Conservation (phyloP, 805 yeast genomes). For the Wickerhamomyces hampshirensis region DNA sequence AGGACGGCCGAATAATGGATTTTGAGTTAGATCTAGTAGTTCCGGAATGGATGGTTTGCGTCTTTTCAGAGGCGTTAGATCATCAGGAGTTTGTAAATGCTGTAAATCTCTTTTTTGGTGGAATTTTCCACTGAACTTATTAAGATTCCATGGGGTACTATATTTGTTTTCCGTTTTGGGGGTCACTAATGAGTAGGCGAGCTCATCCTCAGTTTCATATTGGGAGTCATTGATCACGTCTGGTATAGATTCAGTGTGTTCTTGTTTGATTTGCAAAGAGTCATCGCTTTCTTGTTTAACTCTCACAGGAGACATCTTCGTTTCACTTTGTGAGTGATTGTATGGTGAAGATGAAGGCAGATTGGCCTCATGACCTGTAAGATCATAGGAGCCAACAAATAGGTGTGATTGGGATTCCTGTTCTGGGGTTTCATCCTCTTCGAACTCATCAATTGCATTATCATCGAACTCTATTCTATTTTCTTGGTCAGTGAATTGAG, state of each 20-base stretch:
- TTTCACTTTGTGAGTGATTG: conserved; percentile 1
- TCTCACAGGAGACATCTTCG: conserved; percentile 7
- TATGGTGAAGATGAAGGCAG: conserved; percentile 12
- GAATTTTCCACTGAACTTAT: neutral
- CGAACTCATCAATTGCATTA: conserved; percentile 1
- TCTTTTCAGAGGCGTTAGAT: conserved; percentile 15
- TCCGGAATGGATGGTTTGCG: neutral
- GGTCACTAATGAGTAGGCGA: conserved; percentile 4
- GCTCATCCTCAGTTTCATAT: conserved; percentile 7
- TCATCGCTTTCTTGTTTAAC: conserved; percentile 8
- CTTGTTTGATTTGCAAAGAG: neutral
- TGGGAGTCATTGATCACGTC: conserved; percentile 10
- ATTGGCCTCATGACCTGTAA: conserved; percentile 9
- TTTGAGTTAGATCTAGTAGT: conserved; percentile 11
- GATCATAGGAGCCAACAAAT: conserved; percentile 13
- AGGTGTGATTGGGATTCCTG: conserved; percentile 4
- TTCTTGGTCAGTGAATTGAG: conserved; percentile 6
- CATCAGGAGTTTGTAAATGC: conserved; percentile 16
- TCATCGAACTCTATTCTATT: neutral
- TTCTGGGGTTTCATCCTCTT: neutral
- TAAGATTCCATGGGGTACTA: conserved; percentile 10
- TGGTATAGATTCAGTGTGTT: neutral
- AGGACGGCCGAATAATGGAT: conserved; percentile 21
- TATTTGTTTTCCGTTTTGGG: conserved; percentile 8
- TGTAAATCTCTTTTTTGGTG: conserved; percentile 1